Evolutionary conservation across 1,284 basidiomycete species (phyloP), one percentile per base, ranked within the genome.

Genomic region (Ganoderma lingzhi): DNA sequence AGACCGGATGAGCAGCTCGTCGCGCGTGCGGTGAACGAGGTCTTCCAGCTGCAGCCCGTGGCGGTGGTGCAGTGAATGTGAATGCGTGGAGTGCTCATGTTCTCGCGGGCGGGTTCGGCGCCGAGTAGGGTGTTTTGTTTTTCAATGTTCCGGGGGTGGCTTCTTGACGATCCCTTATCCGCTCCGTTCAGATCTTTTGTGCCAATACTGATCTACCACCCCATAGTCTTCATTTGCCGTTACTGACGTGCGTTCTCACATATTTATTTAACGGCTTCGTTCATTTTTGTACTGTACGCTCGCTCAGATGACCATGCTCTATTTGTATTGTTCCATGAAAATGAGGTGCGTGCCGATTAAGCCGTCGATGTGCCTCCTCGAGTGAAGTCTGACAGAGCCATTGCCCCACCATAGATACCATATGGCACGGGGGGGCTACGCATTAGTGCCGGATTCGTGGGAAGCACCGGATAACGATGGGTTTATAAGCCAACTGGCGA

Each of bases 1-100:
- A 39, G 64, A 10, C 71, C 62, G 35, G 75, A 76, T 37, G 74
- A 75, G 59, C 72, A 75, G 68, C 66, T 75, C 14, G 74, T 76
- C 65, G 70, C 73, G 23, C 68, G 69, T 44, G 69, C 69, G 9
- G 74, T 76, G n/a, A 69, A 70, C 23, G 73, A 76, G 48, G 73
- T 74, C 28, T 76, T 76, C 60, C 65, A 64, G 30, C 62, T 73
- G 23, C 23, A 51, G 23, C 48, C 48, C 5, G 48, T 65, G 17
- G 63, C 63, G 17, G 61, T 28, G 6, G 28, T 48, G 62, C 62
- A 56, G 63, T 61, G 44, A 51, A 15, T 19, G 14, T 42, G 42
- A 45, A 17, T 6, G 14, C 15, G 53, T 35, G 15, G 39, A 10
- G 12, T 6, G 39, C 39, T 9, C 14, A 17, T 45, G 44, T 17